Conservation (phyloP, 2,329 filamentous ascomycete species). For the Penicillium rolfsii region DNA sequence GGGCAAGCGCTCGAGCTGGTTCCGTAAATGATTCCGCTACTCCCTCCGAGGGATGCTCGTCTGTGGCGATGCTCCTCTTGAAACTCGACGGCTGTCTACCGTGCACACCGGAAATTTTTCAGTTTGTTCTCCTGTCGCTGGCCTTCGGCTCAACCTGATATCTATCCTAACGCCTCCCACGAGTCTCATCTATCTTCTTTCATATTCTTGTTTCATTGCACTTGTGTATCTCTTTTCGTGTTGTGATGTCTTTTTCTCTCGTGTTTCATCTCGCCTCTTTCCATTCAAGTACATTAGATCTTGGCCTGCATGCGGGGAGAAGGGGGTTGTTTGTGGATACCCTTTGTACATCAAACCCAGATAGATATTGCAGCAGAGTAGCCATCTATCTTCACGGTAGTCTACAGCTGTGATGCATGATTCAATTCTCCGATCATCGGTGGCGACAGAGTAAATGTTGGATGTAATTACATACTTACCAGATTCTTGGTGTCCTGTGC, state of each 20-base stretch:
- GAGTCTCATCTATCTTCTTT: constrained; percentile 20
- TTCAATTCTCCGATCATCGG: neutral
- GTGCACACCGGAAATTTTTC: constrained; percentile 23
- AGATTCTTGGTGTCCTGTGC: neutral
- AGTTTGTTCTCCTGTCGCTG: constrained; percentile 26
- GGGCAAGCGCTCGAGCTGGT: constrained; percentile 65
- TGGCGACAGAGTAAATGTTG: neutral
- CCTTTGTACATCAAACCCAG: constrained; percentile 33
- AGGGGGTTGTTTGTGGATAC: constrained; percentile 27
- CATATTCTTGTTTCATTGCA: constrained; percentile 7
- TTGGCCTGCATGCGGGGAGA: constrained; percentile 22
- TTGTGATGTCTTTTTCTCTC: constrained; percentile 9
- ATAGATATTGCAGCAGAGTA: constrained; percentile 32
- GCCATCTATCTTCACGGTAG: constrained; percentile 12
- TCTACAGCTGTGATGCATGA: constrained; percentile 9
- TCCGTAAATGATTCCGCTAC: constrained; percentile 44
- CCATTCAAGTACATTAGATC: constrained; percentile 31
- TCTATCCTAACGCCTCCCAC: constrained; percentile 26
- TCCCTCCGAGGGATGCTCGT: constrained; percentile 19
- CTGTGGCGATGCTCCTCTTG: constrained; percentile 21
- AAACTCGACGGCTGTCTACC: constrained; percentile 23
- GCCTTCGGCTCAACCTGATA: constrained; percentile 24
- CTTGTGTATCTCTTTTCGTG: neutral
- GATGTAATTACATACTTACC: neutral
- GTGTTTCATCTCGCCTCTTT: constrained; percentile 8